Percentiles rank a stretch among this genome's conserved stretches.
phyloP scores from a whole-genome alignment of 2,329 filamentous ascomycete species.

The Graphiopsis chlorocephala region DNA sequence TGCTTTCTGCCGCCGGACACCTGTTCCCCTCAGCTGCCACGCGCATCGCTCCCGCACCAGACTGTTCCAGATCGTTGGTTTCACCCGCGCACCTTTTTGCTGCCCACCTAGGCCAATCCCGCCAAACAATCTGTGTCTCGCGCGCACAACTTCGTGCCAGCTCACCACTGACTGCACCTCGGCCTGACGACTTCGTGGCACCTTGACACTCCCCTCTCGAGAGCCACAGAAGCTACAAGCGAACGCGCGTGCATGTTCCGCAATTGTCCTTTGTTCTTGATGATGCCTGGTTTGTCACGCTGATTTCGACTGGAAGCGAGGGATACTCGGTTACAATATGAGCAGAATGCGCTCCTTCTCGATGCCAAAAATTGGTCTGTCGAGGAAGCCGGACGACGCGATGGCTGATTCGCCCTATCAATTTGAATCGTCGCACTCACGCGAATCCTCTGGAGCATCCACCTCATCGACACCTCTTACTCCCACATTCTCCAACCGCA shows the following conservation, averaged over 20 bases:
- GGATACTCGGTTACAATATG: slow-evolving; percentile 25
- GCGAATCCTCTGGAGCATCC: slow-evolving; percentile 46
- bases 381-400: slow-evolving; percentile 21
- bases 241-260: slow-evolving; percentile 26
- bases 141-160: slow-evolving; percentile 14
- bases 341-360: slow-evolving; percentile 29
- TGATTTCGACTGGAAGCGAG: slow-evolving; percentile 15
- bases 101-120: slow-evolving; percentile 9
- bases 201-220: slow-evolving; percentile 20
- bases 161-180: slow-evolving; percentile 16
- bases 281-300: slow-evolving; percentile 15
- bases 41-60: slow-evolving; percentile 6
- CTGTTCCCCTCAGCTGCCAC: slow-evolving; percentile 12
- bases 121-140: slow-evolving; percentile 15
- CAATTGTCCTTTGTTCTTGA: slow-evolving; percentile 19
- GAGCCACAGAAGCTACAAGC: slow-evolving; percentile 23
- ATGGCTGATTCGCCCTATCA: slow-evolving; percentile 27
- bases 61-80: slow-evolving; percentile 14
- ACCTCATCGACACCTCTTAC: slow-evolving; percentile 69
- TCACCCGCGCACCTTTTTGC: slow-evolving; percentile 12
- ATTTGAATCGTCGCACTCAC: slow-evolving; percentile 32
- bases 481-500: slow-evolving; percentile 64
- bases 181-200: slow-evolving; percentile 24
- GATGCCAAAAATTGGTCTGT: slow-evolving; percentile 25
- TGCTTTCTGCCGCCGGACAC: slow-evolving; percentile 1